These are phyloP conservation scores for Phycomyces nitens DNA, from an alignment of 192 early-diverging fungal genomes.

Conservation along the genomic window DNA sequence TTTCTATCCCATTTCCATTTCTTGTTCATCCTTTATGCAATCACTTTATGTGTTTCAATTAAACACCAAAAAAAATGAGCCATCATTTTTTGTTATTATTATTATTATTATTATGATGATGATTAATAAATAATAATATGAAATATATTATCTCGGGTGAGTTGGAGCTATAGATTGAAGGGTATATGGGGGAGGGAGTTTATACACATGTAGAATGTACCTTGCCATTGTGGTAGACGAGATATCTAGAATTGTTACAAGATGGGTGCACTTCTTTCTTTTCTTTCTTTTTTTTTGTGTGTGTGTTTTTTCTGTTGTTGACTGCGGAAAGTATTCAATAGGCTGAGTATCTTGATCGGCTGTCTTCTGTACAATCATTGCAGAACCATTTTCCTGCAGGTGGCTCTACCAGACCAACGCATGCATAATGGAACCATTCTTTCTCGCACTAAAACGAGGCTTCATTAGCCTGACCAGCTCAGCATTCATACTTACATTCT, in stretches of 20 bases:
- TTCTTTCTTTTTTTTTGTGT: neutral
- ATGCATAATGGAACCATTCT: constrained; percentile 89
- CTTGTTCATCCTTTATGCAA: neutral
- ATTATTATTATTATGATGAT: too few species aligned
- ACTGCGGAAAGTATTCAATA: too few species aligned
- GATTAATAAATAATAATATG: too few species aligned
- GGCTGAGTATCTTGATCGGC: neutral
- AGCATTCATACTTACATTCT: constrained; percentile 43
- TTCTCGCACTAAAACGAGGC: constrained; percentile 52
- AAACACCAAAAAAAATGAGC: too few species aligned
- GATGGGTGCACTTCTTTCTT: neutral
- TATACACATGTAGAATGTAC: too few species aligned
- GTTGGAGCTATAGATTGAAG: too few species aligned
- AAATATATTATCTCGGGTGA: too few species aligned
- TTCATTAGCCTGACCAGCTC: neutral
- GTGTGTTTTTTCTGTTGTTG: neutral
- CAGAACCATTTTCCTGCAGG: constrained; percentile 86
- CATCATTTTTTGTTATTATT: too few species aligned
- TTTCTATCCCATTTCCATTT: neutral
- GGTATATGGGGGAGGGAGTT: too few species aligned
- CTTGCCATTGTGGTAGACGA: too few species aligned
- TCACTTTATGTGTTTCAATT: neutral
- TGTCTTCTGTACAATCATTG: constrained; percentile 50
- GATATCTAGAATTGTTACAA: too few species aligned
- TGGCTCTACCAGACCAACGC: constrained; percentile 74